Conservation (phyloP, 441 rosid species). For the Manihot esculenta region DNA sequence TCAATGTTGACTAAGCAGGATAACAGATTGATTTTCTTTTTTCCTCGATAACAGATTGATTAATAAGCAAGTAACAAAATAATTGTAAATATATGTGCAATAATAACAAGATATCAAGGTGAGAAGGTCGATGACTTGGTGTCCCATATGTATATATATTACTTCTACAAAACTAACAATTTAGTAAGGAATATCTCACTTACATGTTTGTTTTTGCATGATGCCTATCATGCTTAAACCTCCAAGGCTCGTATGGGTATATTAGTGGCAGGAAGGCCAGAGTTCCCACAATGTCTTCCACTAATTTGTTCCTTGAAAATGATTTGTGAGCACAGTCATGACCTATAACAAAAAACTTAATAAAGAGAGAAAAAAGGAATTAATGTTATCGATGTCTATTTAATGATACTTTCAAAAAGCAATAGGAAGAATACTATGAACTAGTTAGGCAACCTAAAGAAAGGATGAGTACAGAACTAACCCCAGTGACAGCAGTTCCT, state of each 20-base stretch:
- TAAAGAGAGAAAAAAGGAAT: slow-evolving; percentile 21
- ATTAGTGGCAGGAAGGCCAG: slow-evolving; percentile 85
- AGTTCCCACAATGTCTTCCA: slow-evolving; percentile 93
- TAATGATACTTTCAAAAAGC: background rate
- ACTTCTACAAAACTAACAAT: slow-evolving; percentile 12
- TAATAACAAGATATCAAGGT: too few relatives aligned
- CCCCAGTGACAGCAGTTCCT: slow-evolving; percentile 92
- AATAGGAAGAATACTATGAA: background rate
- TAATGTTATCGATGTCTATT: slow-evolving; percentile 7
- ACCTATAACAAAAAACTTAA: slow-evolving; percentile 92
- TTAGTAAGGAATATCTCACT: slow-evolving; percentile 20
- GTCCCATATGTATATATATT: too few relatives aligned
- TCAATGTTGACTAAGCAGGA: too few relatives aligned
- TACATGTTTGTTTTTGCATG: slow-evolving; percentile 98
- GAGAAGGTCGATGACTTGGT: too few relatives aligned
- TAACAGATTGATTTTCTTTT: too few relatives aligned
- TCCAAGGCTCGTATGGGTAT: slow-evolving; percentile 96
- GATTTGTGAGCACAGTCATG: slow-evolving; percentile 98
- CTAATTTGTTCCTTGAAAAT: slow-evolving; percentile 81
- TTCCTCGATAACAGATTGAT: background rate
- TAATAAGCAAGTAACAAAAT: background rate
- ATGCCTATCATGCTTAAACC: slow-evolving; percentile 92
- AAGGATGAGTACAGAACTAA: slow-evolving; percentile 25
- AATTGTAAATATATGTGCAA: slow-evolving; percentile 10
- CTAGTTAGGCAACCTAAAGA: background rate